These are phyloP conservation scores for Talaromyces verruculosus DNA, from an alignment of 2,329 filamentous ascomycete species.

Conservation along the genomic window DNA sequence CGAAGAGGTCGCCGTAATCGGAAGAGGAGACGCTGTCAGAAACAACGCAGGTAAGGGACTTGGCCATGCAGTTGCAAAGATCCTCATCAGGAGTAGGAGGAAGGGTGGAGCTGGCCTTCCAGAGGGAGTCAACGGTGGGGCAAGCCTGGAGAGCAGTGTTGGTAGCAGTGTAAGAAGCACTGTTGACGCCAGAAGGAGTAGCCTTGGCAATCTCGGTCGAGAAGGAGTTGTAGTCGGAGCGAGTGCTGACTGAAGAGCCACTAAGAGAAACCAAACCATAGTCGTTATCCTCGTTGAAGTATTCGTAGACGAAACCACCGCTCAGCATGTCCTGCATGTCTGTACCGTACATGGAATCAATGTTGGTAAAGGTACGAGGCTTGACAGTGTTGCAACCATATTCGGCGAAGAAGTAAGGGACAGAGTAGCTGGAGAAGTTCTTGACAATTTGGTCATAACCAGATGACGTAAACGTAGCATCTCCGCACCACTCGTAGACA, in stretches of 20 bases:
- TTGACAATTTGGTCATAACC: slow-evolving; percentile 79
- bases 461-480: slow-evolving; percentile 73
- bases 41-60: slow-evolving; percentile 69
- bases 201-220: slow-evolving; percentile 68
- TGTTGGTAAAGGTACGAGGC: slow-evolving; percentile 81
- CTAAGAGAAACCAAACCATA: slow-evolving; percentile 60
- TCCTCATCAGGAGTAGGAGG: slow-evolving; percentile 77
- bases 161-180: slow-evolving; percentile 67
- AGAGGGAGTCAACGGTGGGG: slow-evolving; percentile 64
- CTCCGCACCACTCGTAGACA: slow-evolving; percentile 98
- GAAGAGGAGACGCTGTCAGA: slow-evolving; percentile 57
- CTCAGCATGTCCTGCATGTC: slow-evolving; percentile 87
- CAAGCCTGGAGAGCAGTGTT: slow-evolving; percentile 69
- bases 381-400: slow-evolving; percentile 85
- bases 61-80: slow-evolving; percentile 84
- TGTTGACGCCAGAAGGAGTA: slow-evolving; percentile 65
- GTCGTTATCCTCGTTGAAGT: slow-evolving; percentile 86
- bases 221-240: slow-evolving; percentile 73
- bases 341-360: slow-evolving; percentile 72
- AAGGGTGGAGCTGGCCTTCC: slow-evolving; percentile 68
- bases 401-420: slow-evolving; percentile 97
- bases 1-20: slow-evolving; percentile 69
- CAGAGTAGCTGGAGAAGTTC: slow-evolving; percentile 85
- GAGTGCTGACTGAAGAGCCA: slow-evolving; percentile 61
- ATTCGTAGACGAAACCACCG: slow-evolving; percentile 98